Evolutionary conservation across 2,329 filamentous ascomycete species (phyloP), one percentile per base, ranked within the genome.

Genomic region (Periconia sp.): DNA sequence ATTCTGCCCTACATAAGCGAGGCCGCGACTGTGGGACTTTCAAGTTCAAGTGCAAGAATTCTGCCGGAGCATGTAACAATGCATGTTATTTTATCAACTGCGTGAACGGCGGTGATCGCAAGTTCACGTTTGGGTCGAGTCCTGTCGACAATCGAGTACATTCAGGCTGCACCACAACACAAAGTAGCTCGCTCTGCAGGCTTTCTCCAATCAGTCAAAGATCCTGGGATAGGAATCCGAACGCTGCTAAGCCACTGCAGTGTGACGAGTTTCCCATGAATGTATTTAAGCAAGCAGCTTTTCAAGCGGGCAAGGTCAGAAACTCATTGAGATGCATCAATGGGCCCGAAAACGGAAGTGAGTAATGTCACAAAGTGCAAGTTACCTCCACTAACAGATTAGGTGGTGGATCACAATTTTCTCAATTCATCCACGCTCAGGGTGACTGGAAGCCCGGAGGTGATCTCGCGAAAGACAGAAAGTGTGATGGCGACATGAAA

Each of bases 71-170:
- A 3, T 34, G 31, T 19, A 34, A 34, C 31, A 34, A 34, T 11
- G 31, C 31, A 34, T 34, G 31, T 19, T 34, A 34, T 19, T 34
- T 19, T n/a, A 34, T 34, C 31, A 34, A 34, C 31, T 34, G 31
- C 17, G 17, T 34, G 9, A 34, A 34, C 17, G 22, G 22, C 4
- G 11, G 11, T 10, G 22, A 21, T 4, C 12, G 11, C 4, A 10
- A 34, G 15, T 34, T 34, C 16, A 18, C 31, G 9, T 34, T 10
- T 7, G 31, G 31, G 4, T 17, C n/a, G 9, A 34, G 31, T n/a
- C 15, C 31, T 18, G 17, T 34, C n/a, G 31, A 34, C 31, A 34
- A 34, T n/a, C 15, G 31, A 5, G 15, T 34, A 3, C 31, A 34
- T 17, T 34, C 31, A 17, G 31, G 31, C 15, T 34, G 31, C n/a